Conservation (phyloP, 345 rosid species). For the Diplotaxis tenuifolia region DNA sequence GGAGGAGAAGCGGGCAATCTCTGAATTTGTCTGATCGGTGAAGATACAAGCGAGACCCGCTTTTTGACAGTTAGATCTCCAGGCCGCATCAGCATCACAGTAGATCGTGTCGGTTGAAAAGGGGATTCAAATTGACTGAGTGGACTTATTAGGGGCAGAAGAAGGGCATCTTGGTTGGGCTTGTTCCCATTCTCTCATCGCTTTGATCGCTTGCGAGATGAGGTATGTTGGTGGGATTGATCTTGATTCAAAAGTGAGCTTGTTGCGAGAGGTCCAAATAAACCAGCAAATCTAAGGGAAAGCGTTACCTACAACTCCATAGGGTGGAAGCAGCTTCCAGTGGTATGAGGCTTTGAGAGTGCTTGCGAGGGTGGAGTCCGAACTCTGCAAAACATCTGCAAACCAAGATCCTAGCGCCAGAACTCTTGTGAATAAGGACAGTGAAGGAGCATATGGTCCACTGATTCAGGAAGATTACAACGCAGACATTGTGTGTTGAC, state of each 20-base stretch:
- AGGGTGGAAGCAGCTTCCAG: not conserved
- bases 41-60: not conserved
- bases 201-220: not conserved
- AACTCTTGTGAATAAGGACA: not conserved
- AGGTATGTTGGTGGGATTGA: not conserved
- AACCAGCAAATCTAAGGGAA: not conserved
- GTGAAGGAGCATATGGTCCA: not conserved
- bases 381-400: not conserved
- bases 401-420: not conserved
- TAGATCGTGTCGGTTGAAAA: not conserved
- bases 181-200: not conserved
- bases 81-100: not conserved
- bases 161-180: not conserved
- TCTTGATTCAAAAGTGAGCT: not conserved
- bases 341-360: not conserved
- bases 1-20: not conserved
- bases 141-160: not conserved
- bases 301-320: not conserved
- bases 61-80: not conserved
- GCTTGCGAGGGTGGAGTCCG: not conserved
- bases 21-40: not conserved
- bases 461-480: not conserved
- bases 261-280: not conserved
- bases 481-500: not conserved
- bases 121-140: not conserved